A percentile compares a stretch with the other conserved stretches of the same genome.
phyloP scores from a whole-genome alignment of 1,284 basidiomycete genomes.

The Irpex rosettiformis region DNA sequence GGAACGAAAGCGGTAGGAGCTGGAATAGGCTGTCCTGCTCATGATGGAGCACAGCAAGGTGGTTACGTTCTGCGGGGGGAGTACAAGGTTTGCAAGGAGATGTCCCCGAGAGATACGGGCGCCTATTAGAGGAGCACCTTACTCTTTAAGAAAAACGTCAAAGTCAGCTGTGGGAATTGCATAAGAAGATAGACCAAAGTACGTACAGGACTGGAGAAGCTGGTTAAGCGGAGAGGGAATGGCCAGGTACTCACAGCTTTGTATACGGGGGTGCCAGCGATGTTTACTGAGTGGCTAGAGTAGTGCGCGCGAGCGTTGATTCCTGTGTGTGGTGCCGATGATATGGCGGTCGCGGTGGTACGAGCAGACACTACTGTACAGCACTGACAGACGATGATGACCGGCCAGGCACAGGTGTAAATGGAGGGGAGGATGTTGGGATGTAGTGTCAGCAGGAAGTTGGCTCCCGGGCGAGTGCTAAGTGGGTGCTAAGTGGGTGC shows the following conservation, averaged over 20 bases:
- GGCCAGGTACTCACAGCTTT: conserved; percentile 1
- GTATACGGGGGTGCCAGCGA: conserved; percentile 3
- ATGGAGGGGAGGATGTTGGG: not conserved
- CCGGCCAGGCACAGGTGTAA: not conserved
- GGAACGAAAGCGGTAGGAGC: conserved; percentile 22
- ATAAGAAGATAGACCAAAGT: conserved; percentile 8
- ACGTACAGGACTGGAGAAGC: conserved; percentile 16
- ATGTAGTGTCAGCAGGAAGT: not conserved
- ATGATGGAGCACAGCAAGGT: conserved; percentile 16
- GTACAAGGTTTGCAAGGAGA: conserved; percentile 18
- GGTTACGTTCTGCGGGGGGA: conserved; percentile 2
- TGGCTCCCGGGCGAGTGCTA: not conserved
- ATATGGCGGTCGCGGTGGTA: not conserved
- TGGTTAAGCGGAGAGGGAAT: conserved; percentile 13
- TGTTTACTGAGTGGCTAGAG: no score
- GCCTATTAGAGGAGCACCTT: conserved; percentile 8
- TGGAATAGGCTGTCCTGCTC: conserved; percentile 12
- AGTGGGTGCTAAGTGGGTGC: not conserved
- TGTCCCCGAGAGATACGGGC: conserved; percentile 13
- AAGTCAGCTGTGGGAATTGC: conserved; percentile 17
- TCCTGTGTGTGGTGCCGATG: not conserved
- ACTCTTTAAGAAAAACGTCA: conserved; percentile 15
- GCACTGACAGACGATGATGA: not conserved
- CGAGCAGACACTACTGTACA: not conserved
- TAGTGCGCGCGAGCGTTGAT: conserved; percentile 6